Conservation (phyloP, 805 yeast genomes). For the Saturnispora serradocipensis region DNA sequence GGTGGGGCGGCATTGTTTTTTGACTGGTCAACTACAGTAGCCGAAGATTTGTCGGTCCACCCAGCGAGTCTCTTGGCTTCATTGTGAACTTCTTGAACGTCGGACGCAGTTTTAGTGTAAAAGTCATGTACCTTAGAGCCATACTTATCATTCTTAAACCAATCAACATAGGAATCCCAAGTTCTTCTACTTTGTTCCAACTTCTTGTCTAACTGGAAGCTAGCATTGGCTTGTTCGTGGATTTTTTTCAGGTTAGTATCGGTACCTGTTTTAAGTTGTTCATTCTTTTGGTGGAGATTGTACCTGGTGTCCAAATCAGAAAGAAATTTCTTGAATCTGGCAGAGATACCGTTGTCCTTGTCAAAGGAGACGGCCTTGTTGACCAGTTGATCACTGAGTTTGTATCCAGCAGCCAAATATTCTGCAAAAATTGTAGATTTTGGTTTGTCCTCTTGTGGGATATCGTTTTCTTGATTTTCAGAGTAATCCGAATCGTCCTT, state of each 20-base stretch:
- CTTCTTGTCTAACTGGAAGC: constrained; percentile 32
- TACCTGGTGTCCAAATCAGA: constrained; percentile 48
- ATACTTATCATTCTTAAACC: constrained; percentile 35
- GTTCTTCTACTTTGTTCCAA: constrained; percentile 30
- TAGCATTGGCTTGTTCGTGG: constrained; percentile 29
- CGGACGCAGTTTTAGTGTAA: constrained; percentile 46
- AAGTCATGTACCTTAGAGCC: constrained; percentile 56
- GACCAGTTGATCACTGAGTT: constrained; percentile 51
- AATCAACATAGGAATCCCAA: constrained; percentile 38
- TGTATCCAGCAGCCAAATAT: constrained; percentile 65
- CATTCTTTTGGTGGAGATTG: constrained; percentile 48
- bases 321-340: constrained; percentile 49
- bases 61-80: constrained; percentile 69
- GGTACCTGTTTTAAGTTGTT: constrained; percentile 11
- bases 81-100: constrained; percentile 55
- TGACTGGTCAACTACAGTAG: constrained; percentile 10
- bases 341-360: constrained; percentile 51
- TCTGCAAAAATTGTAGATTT: constrained; percentile 69
- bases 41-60: constrained; percentile 19
- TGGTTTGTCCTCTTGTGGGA: constrained; percentile 70
- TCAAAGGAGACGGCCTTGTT: constrained; percentile 56
- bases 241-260: constrained; percentile 9
- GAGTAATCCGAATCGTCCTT: constrained; percentile 11
- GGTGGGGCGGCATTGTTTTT: not conserved
- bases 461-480: constrained; percentile 30